A percentile compares a stretch with the other conserved stretches of the same genome.
Evolutionary conservation across 1,284 basidiomycete species (phyloP).

Genomic region (Trametes sp.): DNA sequence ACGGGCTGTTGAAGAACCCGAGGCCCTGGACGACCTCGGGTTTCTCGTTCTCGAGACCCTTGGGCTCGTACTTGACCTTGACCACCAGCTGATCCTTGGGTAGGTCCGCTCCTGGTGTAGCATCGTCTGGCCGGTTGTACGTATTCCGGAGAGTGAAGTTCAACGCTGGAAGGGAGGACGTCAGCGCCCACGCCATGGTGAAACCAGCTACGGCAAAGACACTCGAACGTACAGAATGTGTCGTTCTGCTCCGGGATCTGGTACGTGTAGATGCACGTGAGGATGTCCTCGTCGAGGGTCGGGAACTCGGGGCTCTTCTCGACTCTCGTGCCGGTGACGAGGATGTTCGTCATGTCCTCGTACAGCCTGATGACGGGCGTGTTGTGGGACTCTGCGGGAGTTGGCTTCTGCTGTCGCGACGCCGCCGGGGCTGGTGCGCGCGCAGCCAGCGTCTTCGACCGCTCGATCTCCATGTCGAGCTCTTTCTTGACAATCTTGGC

Average conservation of each 20-base stretch:
- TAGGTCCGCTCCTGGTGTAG: slow-evolving; percentile 37
- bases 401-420: slow-evolving; percentile 36
- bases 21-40: slow-evolving; percentile 60
- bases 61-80: slow-evolving; percentile 66
- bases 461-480: slow-evolving; percentile 67
- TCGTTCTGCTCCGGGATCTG: slow-evolving; percentile 13
- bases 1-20: slow-evolving; percentile 66
- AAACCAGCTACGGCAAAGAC: no score
- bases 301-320: slow-evolving; percentile 37
- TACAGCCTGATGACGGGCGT: slow-evolving; percentile 48
- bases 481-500: slow-evolving; percentile 56
- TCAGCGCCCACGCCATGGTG: background rate
- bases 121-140: slow-evolving; percentile 43
- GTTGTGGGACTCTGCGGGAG: slow-evolving; percentile 59
- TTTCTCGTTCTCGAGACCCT: slow-evolving; percentile 67
- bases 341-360: slow-evolving; percentile 50
- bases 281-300: slow-evolving; percentile 41
- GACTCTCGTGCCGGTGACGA: slow-evolving; percentile 43
- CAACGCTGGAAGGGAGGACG: slow-evolving; percentile 52
- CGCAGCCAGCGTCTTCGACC: slow-evolving; percentile 54
- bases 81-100: slow-evolving; percentile 50
- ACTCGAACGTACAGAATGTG: slow-evolving; percentile 28
- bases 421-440: slow-evolving; percentile 44
- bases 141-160: slow-evolving; percentile 63
- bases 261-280: slow-evolving; percentile 44